Conservation (phyloP, 2,329 filamentous ascomycete species). For the Botrytis tulipae region DNA sequence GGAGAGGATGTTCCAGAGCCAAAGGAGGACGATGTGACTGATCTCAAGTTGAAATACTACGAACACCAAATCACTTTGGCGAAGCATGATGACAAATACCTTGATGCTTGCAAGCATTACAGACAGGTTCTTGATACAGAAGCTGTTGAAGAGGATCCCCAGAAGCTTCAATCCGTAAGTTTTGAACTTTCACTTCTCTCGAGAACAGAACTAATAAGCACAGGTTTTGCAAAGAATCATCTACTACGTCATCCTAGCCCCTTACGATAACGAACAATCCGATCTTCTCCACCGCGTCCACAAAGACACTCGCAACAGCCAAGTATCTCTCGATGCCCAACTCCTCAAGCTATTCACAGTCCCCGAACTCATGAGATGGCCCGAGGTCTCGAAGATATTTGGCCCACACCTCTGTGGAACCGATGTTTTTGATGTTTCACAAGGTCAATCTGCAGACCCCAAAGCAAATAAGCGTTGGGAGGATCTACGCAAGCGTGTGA, state of each 20-base stretch:
- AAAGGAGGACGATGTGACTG: conserved; percentile 85
- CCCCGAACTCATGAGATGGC: conserved; percentile 97
- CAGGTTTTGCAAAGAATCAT: conserved; percentile 91
- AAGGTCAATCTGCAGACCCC: conserved; percentile 66
- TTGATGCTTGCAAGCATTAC: conserved; percentile 98
- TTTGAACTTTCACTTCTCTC: background rate
- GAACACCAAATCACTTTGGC: conserved; percentile 95
- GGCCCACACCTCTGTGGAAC: conserved; percentile 83
- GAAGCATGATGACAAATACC: conserved; percentile 96
- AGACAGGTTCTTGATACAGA: conserved; percentile 95
- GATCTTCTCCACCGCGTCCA: conserved; percentile 93
- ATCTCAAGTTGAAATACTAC: conserved; percentile 93
- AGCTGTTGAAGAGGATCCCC: conserved; percentile 84
- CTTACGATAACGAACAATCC: conserved; percentile 97
- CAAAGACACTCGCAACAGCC: conserved; percentile 75
- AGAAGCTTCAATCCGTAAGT: conserved; percentile 79
- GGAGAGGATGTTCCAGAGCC: conserved; percentile 77
- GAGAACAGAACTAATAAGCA: conserved; percentile 25
- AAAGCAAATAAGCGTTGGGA: conserved; percentile 87
- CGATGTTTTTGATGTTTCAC: conserved; percentile 78
- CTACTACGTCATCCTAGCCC: conserved; percentile 94
- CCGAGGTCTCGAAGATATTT: conserved; percentile 84
- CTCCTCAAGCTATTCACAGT: conserved; percentile 93
- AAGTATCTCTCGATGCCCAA: conserved; percentile 76
- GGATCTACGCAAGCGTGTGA: conserved; percentile 94